phyloP scores from a whole-genome alignment of 2,329 filamentous ascomycete species.

The Aspergillus fumigatus region DNA sequence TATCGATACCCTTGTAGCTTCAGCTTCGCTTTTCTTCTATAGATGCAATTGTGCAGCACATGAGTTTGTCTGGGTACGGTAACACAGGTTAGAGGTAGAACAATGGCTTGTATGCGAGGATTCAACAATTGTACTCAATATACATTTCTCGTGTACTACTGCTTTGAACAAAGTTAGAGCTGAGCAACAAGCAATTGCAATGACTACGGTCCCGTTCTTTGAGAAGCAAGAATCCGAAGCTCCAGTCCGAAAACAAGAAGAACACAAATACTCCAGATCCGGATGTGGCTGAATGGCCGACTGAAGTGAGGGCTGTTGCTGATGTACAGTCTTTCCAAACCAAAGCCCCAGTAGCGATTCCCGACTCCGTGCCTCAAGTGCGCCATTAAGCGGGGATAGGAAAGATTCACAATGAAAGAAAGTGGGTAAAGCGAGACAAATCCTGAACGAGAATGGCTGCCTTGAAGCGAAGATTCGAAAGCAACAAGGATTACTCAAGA shows the following conservation, averaged over 20 bases:
- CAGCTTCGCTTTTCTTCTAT: constrained; percentile 7
- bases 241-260: neutral
- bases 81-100: neutral
- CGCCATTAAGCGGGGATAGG: no score
- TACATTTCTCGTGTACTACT: neutral
- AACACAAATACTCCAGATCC: neutral
- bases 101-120: neutral
- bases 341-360: neutral
- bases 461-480: neutral
- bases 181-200: neutral
- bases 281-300: neutral
- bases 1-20: constrained; percentile 34
- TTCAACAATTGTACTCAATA: neutral
- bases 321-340: constrained; percentile 5
- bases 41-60: neutral
- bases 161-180: neutral
- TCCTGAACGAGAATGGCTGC: neutral
- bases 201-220: no score
- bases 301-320: neutral
- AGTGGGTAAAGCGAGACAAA: neutral
- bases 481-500: neutral
- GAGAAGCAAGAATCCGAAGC: no score
- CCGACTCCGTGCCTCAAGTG: neutral
- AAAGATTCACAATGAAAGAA: neutral
- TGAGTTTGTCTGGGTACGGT: neutral